Conservation (phyloP, 208 protist species). For the Balamuthia mandrillaris region DNA sequence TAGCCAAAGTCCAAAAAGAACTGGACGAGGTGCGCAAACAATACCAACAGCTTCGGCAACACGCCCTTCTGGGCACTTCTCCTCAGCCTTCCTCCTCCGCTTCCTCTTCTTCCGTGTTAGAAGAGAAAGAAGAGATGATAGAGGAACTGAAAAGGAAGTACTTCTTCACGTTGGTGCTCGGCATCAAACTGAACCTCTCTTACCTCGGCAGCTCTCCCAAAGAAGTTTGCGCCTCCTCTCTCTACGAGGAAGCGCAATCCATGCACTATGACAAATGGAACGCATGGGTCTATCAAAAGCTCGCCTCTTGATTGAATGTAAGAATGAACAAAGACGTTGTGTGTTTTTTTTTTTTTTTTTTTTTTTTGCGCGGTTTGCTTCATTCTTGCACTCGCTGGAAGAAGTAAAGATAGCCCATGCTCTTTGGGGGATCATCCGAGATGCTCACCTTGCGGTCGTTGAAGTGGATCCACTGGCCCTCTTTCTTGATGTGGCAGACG, state of each 20-base stretch:
- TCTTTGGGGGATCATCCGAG: conserved; percentile 16
- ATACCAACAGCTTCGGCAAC: neutral
- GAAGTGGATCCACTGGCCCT: conserved; percentile 84
- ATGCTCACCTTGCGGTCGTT: conserved; percentile 90
- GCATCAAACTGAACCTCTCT: conserved; percentile 25
- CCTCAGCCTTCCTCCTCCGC: neutral
- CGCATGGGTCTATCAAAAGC: too few relatives aligned
- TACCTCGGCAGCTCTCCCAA: too few relatives aligned
- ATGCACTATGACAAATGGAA: too few relatives aligned
- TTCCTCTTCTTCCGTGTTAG: neutral
- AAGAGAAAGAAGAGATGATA: neutral
- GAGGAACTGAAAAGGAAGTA: neutral
- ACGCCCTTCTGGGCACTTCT: neutral
- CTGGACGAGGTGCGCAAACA: neutral
- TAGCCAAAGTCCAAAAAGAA: neutral
- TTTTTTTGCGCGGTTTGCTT: too few relatives aligned
- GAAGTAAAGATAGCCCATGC: conserved; percentile 47
- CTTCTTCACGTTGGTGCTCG: neutral
- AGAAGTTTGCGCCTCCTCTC: too few relatives aligned
- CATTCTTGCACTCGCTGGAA: conserved; percentile 41
- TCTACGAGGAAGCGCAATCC: too few relatives aligned
- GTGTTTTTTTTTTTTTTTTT: too few relatives aligned
- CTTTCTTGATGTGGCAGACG: conserved; percentile 56
- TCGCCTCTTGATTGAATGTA: too few relatives aligned
- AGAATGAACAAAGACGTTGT: too few relatives aligned